These are phyloP conservation scores for Cardamine resedifolia DNA, from an alignment of 345 rosid genomes.

Conservation along the genomic window DNA sequence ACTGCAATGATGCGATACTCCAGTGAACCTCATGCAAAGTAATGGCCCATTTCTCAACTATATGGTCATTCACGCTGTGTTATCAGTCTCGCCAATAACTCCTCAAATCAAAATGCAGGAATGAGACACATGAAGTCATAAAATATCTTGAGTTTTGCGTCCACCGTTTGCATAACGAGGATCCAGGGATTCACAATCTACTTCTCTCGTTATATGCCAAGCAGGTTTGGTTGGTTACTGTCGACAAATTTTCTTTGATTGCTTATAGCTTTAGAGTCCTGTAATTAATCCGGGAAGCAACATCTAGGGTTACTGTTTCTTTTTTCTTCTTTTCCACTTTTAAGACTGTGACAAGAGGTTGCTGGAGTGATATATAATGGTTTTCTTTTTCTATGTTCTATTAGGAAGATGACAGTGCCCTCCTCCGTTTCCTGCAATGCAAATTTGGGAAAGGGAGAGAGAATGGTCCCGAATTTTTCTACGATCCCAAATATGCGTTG, in stretches of 20 bases:
- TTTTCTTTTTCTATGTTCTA: slow-evolving; percentile 26
- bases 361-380: neutral
- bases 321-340: slow-evolving; percentile 13
- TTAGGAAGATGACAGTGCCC: slow-evolving; percentile 95
- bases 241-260: neutral
- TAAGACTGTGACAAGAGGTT: neutral
- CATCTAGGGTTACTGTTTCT: neutral
- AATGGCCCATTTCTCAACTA: slow-evolving; percentile 27
- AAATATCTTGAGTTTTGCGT: slow-evolving; percentile 94
- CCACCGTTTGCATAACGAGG: slow-evolving; percentile 87
- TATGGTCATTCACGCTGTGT: slow-evolving; percentile 9
- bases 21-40: slow-evolving; percentile 99
- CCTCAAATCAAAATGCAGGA: slow-evolving; percentile 53
- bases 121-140: slow-evolving; percentile 98
- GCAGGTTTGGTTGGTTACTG: slow-evolving; percentile 59
- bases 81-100: slow-evolving; percentile 7
- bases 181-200: slow-evolving; percentile 95
- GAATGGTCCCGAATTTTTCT: slow-evolving; percentile 89
- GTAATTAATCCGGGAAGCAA: slow-evolving; percentile 5
- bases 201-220: slow-evolving; percentile 94
- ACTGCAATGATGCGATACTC: slow-evolving; percentile 99
- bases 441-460: slow-evolving; percentile 94
- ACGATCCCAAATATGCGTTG: slow-evolving; percentile 96
- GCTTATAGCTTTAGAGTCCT: neutral
- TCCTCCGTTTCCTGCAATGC: slow-evolving; percentile 91